Evolutionary conservation across 257 asterid species (phyloP).

Genomic region (Rubia yunnanensis): DNA sequence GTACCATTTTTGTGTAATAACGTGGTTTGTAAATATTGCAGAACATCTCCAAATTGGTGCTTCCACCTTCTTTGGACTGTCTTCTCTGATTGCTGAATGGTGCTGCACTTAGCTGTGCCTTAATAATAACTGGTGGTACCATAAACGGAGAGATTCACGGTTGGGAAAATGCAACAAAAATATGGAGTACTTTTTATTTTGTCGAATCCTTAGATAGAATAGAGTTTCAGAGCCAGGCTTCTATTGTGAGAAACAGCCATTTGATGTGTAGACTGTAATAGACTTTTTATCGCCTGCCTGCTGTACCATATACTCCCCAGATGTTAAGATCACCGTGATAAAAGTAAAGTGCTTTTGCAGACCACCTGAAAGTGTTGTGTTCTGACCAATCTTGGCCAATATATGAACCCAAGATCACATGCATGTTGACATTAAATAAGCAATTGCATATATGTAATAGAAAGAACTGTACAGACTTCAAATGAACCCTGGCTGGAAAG

Average conservation of each 20-base stretch:
- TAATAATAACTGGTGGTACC: not conserved
- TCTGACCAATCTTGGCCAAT: not conserved
- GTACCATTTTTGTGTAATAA: not conserved
- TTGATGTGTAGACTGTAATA: not conserved
- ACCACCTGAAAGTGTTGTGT: no score
- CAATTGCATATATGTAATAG: no score
- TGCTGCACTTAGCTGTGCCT: not conserved
- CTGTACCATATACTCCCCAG: not conserved
- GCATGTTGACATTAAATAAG: no score
- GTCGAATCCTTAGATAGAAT: not conserved
- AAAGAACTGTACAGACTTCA: no score
- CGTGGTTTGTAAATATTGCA: constrained; percentile 2
- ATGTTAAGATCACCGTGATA: not conserved
- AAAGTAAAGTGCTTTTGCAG: not conserved
- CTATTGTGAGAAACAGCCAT: not conserved
- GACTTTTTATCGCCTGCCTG: not conserved
- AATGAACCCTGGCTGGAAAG: no score
- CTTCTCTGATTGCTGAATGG: constrained; percentile 1
- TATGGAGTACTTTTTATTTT: not conserved
- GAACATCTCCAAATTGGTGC: not conserved
- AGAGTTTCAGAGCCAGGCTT: not conserved
- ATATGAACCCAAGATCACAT: not conserved
- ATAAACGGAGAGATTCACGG: not conserved
- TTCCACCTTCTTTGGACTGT: not conserved
- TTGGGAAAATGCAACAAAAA: constrained; percentile 2